Conservation (phyloP, 768 basidiomycete genomes). For the Gelatoporia subvermispora region DNA sequence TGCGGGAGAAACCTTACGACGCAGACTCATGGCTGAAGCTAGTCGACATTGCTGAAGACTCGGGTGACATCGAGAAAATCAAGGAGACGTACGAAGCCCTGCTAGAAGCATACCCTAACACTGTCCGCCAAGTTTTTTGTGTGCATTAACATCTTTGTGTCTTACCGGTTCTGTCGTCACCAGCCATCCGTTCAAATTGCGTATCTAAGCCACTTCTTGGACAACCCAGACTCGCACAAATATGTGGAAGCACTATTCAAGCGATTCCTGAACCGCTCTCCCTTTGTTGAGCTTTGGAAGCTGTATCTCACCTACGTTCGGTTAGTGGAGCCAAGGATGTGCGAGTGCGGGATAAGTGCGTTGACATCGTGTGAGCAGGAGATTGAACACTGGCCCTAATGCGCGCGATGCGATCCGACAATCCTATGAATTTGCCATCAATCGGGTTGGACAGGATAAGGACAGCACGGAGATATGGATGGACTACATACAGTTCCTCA, state of each 20-base stretch:
- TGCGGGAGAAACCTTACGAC: conserved; percentile 67
- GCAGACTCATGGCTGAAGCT: conserved; percentile 77
- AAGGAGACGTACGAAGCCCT: conserved; percentile 79
- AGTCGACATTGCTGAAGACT: conserved; percentile 70
- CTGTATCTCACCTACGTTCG: conserved; percentile 94
- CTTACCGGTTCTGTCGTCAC: conserved; percentile 7
- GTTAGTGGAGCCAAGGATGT: conserved; percentile 27
- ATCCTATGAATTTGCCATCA: conserved; percentile 91
- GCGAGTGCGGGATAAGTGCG: neutral
- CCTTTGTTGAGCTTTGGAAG: conserved; percentile 87
- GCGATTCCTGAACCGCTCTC: conserved; percentile 77
- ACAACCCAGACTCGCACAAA: conserved; percentile 57
- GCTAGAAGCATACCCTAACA: conserved; percentile 85
- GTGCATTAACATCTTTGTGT: conserved; percentile 18
- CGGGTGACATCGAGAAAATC: conserved; percentile 75
- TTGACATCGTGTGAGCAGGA: conserved; percentile 36
- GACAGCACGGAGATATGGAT: conserved; percentile 91
- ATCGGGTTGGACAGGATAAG: conserved; percentile 86
- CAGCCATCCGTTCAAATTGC: conserved; percentile 82
- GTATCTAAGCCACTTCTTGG: conserved; percentile 74
- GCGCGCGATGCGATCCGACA: conserved; percentile 77
- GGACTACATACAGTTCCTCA: conserved; percentile 90
- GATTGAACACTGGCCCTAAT: conserved; percentile 59
- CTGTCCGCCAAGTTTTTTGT: conserved; percentile 54
- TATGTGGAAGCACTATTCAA: conserved; percentile 88